Evolutionary conservation across 2,329 filamentous ascomycete genomes (phyloP).

Genomic region (Aureobasidium sp.): DNA sequence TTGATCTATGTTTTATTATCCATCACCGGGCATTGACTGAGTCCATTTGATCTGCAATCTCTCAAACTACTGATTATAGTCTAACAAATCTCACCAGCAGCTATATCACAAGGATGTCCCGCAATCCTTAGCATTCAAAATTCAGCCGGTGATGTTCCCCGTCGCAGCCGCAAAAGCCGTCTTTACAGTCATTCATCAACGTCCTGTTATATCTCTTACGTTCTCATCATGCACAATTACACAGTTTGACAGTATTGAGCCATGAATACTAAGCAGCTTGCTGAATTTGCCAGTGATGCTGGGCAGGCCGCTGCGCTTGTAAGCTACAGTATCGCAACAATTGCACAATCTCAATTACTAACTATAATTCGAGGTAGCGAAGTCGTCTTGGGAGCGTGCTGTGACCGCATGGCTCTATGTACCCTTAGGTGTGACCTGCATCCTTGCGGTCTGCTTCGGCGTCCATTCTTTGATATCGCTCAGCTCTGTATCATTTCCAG

Average conservation of each 20-base stretch:
- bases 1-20: not conserved
- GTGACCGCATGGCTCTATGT: conserved; percentile 42
- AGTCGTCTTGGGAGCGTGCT: conserved; percentile 18
- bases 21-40: not conserved
- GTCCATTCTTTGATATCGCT: conserved; percentile 34
- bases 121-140: not conserved
- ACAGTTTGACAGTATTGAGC: not conserved
- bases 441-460: conserved; percentile 34
- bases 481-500: conserved; percentile 47
- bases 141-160: not conserved
- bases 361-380: conserved; percentile 27
- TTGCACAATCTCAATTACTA: not conserved
- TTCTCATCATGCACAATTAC: not conserved
- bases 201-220: not conserved
- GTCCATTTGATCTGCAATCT: not conserved
- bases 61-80: not conserved
- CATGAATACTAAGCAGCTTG: not conserved
- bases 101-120: not conserved
- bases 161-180: not conserved
- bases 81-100: not conserved
- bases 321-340: not conserved
- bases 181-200: not conserved
- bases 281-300: not conserved
- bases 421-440: conserved; percentile 33
- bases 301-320: conserved; percentile 7